Conservation (phyloP, 129 eudicot genomes). For the Kitagawia praeruptora region DNA sequence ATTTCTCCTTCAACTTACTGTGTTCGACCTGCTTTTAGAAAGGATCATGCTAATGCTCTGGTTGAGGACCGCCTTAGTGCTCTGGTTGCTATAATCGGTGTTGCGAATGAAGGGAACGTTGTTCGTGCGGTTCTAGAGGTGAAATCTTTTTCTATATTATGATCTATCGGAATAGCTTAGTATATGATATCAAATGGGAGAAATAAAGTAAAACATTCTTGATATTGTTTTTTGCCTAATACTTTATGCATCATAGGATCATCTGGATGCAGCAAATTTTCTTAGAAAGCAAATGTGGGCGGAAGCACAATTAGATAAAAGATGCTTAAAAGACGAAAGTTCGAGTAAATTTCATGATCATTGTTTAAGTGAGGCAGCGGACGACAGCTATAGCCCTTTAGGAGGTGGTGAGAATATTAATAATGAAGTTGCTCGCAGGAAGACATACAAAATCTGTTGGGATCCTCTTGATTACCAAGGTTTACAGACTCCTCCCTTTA, state of each 20-base stretch:
- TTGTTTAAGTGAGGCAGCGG: constrained; percentile 34
- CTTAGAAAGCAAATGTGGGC: constrained; percentile 98
- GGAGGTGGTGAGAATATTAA: constrained; percentile 25
- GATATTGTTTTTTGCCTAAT: constrained; percentile 4
- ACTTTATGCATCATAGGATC: constrained; percentile 49
- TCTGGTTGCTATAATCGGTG: too few species aligned
- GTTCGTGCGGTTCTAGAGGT: constrained; percentile 86
- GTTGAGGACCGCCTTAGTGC: too few species aligned
- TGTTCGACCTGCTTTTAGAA: constrained; percentile 69
- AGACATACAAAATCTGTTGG: too few species aligned
- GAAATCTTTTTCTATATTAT: background rate
- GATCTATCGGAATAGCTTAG: background rate
- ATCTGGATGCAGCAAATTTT: constrained; percentile 80
- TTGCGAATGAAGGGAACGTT: constrained; percentile 85
- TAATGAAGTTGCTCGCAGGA: constrained; percentile 21
- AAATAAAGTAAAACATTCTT: background rate
- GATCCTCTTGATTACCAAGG: too few species aligned
- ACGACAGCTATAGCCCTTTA: constrained; percentile 51
- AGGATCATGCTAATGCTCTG: constrained; percentile 76
- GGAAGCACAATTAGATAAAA: constrained; percentile 83
- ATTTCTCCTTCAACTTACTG: constrained; percentile 89
- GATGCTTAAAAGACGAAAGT: constrained; percentile 60
- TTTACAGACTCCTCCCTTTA: too few species aligned
- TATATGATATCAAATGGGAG: background rate
- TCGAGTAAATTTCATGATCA: constrained; percentile 44